phyloP scores from a whole-genome alignment of 306 rosid species.

The Sicyos edulis region DNA sequence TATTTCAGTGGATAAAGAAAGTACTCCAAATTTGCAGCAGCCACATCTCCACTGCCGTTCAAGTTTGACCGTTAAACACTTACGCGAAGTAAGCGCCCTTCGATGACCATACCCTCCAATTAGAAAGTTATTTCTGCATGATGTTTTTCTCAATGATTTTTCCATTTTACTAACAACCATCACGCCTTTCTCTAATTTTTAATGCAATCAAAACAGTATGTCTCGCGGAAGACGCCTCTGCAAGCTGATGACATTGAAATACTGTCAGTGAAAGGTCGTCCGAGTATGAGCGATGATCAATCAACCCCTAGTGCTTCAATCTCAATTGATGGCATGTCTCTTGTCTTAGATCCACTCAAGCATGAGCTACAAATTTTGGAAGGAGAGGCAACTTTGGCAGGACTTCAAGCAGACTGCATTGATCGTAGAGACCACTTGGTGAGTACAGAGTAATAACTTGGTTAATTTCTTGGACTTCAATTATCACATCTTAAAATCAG shows the following conservation, averaged over 20 bases:
- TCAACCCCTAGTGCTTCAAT: slow-evolving; percentile 15
- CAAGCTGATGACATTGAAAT: slow-evolving; percentile 65
- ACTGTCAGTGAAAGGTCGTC: slow-evolving; percentile 45
- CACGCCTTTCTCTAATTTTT: neutral
- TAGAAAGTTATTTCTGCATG: slow-evolving; percentile 1
- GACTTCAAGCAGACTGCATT: slow-evolving; percentile 48
- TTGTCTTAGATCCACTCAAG: slow-evolving; percentile 40
- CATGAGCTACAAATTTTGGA: slow-evolving; percentile 58
- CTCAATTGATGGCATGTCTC: slow-evolving; percentile 30
- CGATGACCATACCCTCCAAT: neutral
- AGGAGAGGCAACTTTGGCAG: slow-evolving; percentile 60
- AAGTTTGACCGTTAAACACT: slow-evolving; percentile 60
- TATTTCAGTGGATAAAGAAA: slow-evolving; percentile 53
- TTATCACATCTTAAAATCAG: neutral
- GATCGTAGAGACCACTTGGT: slow-evolving; percentile 56
- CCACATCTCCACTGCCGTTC: slow-evolving; percentile 83
- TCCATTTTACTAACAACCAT: neutral
- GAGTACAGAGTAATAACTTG: slow-evolving; percentile 26
- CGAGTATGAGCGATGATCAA: slow-evolving; percentile 21
- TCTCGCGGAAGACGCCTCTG: slow-evolving; percentile 53
- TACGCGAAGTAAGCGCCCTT: slow-evolving; percentile 52
- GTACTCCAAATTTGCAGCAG: slow-evolving; percentile 59
- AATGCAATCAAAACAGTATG: slow-evolving; percentile 41
- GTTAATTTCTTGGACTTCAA: neutral
- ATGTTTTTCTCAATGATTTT: no score